Base-by-base conservation (phyloP, 352 stramenopile species). In the Phytopythium vexans region DNA sequence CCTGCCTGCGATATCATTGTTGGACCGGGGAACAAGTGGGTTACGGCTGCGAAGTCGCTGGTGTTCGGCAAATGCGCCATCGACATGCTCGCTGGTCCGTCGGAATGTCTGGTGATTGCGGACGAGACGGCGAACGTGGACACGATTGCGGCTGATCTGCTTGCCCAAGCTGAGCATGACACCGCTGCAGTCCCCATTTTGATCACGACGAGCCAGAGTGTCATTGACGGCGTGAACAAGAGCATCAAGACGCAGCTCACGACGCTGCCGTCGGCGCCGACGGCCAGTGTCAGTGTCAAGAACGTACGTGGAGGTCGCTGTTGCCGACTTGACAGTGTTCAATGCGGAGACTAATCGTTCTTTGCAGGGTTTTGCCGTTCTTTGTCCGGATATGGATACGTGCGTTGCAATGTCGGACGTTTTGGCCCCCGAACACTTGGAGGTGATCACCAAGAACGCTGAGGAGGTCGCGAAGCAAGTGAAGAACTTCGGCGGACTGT, bases 71-170 rank as follows among this genome's bases (percentile, higher is more conserved):
- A 97, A 59, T 99, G 96, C 68, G 96, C 92, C 14, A 99, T 99
- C 70, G 97, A 99, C 77, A 99, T 99, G 97, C 74, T 99, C 33
- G 97, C 97, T 0, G 97, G 97, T 12, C 97, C 97, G 8, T 98
- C 90, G 16, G 97, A 99, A 73, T 98, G 98, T 27, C 84, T 99
- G 46, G 97, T 99, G 2, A 97, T 99, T 70, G 96, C 94, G 10
- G 97, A 99, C 64, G 79, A 92, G 6, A 95, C 73, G 7, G 72
- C 94, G 0, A 84, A 77, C 50, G 66, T 75, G 9, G 69, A 71
- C 31, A 91, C 74, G 1, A 91, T 92, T 54, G 82, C 82, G 3
- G 78, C 82, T 0, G 86, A 95, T 54, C 56, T 95, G 38, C 66
- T 94, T 27, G 83, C 82, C 1, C 85, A 94, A 50, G 95, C 96